Evolutionary conservation across 2,329 filamentous ascomycete species (phyloP), one percentile per base, ranked within the genome.

Genomic region (Exophiala alcalophila): DNA sequence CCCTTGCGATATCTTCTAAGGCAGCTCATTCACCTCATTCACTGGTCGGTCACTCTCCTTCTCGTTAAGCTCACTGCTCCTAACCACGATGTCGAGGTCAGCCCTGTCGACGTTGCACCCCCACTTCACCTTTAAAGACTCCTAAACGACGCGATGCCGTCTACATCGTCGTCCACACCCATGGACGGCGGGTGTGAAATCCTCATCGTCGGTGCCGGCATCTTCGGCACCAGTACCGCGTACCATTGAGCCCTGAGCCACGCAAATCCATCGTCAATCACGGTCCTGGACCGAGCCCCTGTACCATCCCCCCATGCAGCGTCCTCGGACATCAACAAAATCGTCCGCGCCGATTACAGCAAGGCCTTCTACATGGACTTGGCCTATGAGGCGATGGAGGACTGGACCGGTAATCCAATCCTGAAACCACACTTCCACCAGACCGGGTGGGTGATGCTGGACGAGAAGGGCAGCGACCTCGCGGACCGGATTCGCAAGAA

Each of bases 271-370:
- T 72, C 73, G 1, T 64, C 63, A 2, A 66, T 83, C 39, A 78
- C 72, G 1, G 61, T 84, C 2, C 65, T 84, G 18, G 80, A 84
- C 62, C 72, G 77, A 10, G 68, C 74, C 44, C 65, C 70, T 6
- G 58, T 62, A 3, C 72, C 76, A 16, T 72, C 73, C 1, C 64
- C 68, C 0, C 63, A 58, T 38, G 81, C 80, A 21, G 83, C 83
- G 0, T 85, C 83, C 0, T 83, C 78, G 69, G 83, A 87, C 64
- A 80, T 81, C 74, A 86, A 84, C 67, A 86, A 85, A 62, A 80
- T 84, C 19, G 72, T 86, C 11, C 78, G 82, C 43, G 78, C 81
- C 33, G 82, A 86, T 61, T 86, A 86, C 64, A 70, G 76, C 41
- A 78, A 83, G 54, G 24, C 76, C 1, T 61, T 79, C 11, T 86